Base-by-base conservation (phyloP, 1,284 basidiomycete genomes). In the Takashimella tepidaria region DNA sequence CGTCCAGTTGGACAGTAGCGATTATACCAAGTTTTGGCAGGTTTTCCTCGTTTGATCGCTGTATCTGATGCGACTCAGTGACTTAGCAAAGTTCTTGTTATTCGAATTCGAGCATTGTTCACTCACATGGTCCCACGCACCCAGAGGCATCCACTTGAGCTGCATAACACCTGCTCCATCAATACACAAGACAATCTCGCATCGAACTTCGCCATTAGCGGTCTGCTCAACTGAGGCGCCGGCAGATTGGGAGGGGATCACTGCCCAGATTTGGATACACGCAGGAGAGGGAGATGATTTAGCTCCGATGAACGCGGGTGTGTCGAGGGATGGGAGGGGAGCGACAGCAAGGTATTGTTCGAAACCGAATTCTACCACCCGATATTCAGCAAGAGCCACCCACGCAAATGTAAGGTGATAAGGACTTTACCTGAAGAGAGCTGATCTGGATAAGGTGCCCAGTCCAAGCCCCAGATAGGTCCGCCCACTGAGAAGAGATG, bases 91-190 rank as follows among this genome's bases (percentile, higher is more conserved):
- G 1, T 6, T 31, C n/a, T 42, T 5, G 16, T 13, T 20, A 5
- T 22, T 23, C 6, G 21, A 13, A 27, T 45, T 27, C 16, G n/a
- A 25, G 58, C n/a, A n/a, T n/a, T n/a, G n/a, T n/a, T n/a, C n/a
- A n/a, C 73, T 61, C 43, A 76, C 77, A 47, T 70, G 54, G 64
- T 91, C 88, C 64, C 89, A 82, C 19, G 84, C 82, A 0, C 89
- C 89, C 37, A 89, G 69, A 3, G 91, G 92, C 74, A 90, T 92
- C 91, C 92, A 96, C 72, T 86, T 88, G 16, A 92, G 67, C 49
- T 88, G 84, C 59, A 84, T 81, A 3, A 84, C 87, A 3, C 86
- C 81, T 0, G 89, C 88, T 23, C 80, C 80, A 19, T 90, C 84
- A 4, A 89, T 60, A 61, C 89, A 92, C 0, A 95, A 63, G 0